Evolutionary conservation across 768 basidiomycete genomes (phyloP).

Genomic region (Coprinellus micaceus): DNA sequence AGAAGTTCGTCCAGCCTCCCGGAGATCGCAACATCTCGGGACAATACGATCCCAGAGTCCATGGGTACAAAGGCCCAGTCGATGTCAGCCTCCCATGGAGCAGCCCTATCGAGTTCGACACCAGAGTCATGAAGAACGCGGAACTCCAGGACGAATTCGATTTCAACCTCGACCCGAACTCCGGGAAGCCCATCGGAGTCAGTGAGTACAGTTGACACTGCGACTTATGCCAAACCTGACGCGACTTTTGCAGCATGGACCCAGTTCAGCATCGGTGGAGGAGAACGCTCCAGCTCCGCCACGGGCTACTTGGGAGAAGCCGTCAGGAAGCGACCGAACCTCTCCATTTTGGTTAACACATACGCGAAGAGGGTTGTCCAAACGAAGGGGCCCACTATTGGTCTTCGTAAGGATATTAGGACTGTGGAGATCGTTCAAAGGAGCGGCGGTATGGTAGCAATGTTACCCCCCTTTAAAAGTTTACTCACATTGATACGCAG

Average conservation of each 20-base stretch:
- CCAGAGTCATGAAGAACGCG: not conserved
- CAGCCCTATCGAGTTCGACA: slow-evolving; percentile 2
- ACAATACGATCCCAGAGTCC: not conserved
- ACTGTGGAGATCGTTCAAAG: slow-evolving; percentile 10
- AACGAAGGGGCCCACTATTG: not conserved
- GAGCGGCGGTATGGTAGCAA: slow-evolving; percentile 1
- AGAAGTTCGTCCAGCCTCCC: slow-evolving; percentile 1
- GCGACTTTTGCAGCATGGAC: slow-evolving; percentile 5
- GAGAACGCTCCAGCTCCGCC: slow-evolving; percentile 2
- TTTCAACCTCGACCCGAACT: slow-evolving; percentile 12
- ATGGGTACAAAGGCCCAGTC: slow-evolving; percentile 8
- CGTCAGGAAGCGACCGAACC: slow-evolving; percentile 1
- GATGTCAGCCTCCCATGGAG: slow-evolving; percentile 6
- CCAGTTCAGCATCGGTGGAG: not conserved
- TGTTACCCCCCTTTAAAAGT: too few relatives aligned
- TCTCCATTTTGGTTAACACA: slow-evolving; percentile 11
- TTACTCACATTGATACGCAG: not conserved
- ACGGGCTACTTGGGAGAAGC: not conserved
- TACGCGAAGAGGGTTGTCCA: slow-evolving; percentile 11
- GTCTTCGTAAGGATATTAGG: slow-evolving; percentile 10
- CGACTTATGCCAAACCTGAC: too few relatives aligned
- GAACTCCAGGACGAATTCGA: slow-evolving; percentile 9
- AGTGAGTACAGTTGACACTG: slow-evolving; percentile 7
- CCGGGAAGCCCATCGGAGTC: slow-evolving; percentile 11
- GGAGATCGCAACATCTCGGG: not conserved